Conservation (phyloP, 2,329 filamentous ascomycete species). For the Botrytis fabae region DNA sequence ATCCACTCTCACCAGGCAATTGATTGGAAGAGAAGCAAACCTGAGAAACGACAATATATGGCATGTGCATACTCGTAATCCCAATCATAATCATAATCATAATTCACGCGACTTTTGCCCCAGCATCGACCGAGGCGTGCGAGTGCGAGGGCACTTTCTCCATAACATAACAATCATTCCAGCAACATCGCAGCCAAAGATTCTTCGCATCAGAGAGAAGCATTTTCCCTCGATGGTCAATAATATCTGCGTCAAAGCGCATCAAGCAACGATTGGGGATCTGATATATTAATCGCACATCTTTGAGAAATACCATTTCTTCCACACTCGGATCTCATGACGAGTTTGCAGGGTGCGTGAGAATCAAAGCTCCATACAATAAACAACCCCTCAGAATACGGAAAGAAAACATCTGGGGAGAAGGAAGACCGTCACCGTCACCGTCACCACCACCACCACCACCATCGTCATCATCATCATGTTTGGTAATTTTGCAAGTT, state of each 20-base stretch:
- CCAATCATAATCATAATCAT: not conserved
- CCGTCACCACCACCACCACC: no score
- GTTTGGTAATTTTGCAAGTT: constrained; percentile 20
- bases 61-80: not conserved
- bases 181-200: constrained; percentile 4
- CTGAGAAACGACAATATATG: constrained; percentile 4
- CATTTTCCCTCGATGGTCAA: not conserved
- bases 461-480: constrained; percentile 5
- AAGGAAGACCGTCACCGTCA: constrained; percentile 9
- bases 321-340: not conserved
- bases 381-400: not conserved
- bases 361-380: not conserved
- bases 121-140: not conserved
- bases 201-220: not conserved
- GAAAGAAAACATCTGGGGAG: constrained; percentile 13
- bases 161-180: not conserved
- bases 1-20: not conserved
- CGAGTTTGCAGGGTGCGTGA: not conserved
- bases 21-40: constrained; percentile 13
- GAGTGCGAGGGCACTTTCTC: constrained; percentile 1
- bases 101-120: constrained; percentile 1
- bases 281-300: not conserved
- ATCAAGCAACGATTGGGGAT: not conserved
- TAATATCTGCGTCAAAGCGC: not conserved
- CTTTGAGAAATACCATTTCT: not conserved